These are phyloP conservation scores for Teunomyces kruisii DNA, from an alignment of 805 yeast species.

Conservation along the genomic window DNA sequence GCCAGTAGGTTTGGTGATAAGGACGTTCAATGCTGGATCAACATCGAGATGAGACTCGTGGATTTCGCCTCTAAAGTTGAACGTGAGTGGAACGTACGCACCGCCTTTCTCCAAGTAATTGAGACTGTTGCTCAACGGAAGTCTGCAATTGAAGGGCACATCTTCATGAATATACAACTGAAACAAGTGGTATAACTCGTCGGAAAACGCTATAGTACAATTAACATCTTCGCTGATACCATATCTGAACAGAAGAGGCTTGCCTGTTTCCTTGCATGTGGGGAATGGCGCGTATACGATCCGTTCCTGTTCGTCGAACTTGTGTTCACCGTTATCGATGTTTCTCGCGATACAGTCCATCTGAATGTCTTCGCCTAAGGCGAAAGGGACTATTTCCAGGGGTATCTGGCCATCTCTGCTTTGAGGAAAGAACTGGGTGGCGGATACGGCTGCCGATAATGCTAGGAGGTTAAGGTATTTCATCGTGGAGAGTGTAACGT, in stretches of 20 bases:
- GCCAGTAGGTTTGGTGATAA: constrained; percentile 41
- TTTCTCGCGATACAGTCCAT: constrained; percentile 65
- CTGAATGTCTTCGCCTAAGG: constrained; percentile 41
- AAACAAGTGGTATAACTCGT: constrained; percentile 67
- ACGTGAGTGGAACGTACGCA: constrained; percentile 56
- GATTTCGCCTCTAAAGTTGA: constrained; percentile 65
- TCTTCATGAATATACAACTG: constrained; percentile 78
- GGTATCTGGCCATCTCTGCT: constrained; percentile 39
- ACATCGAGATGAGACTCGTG: constrained; percentile 68
- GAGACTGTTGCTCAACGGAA: constrained; percentile 50
- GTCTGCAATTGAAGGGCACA: constrained; percentile 67
- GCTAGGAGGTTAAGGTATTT: constrained; percentile 1
- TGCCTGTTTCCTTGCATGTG: constrained; percentile 61
- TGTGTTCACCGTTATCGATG: constrained; percentile 76
- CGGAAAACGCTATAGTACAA: constrained; percentile 63
- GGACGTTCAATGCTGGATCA: constrained; percentile 55
- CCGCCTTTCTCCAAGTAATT: constrained; percentile 43
- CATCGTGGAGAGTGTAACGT: not conserved
- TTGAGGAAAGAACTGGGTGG: constrained; percentile 36
- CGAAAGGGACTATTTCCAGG: constrained; percentile 33
- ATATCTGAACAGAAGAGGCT: constrained; percentile 56
- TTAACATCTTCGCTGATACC: constrained; percentile 50
- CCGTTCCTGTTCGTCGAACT: constrained; percentile 59
- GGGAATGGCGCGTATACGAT: constrained; percentile 62
- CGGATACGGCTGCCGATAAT: constrained; percentile 8